Percentiles rank a stretch among this genome's conserved stretches.
These are phyloP conservation scores for Aspergillus pseudoviridinutans DNA, from an alignment of 2,329 filamentous ascomycete species.

Conservation along the genomic window DNA sequence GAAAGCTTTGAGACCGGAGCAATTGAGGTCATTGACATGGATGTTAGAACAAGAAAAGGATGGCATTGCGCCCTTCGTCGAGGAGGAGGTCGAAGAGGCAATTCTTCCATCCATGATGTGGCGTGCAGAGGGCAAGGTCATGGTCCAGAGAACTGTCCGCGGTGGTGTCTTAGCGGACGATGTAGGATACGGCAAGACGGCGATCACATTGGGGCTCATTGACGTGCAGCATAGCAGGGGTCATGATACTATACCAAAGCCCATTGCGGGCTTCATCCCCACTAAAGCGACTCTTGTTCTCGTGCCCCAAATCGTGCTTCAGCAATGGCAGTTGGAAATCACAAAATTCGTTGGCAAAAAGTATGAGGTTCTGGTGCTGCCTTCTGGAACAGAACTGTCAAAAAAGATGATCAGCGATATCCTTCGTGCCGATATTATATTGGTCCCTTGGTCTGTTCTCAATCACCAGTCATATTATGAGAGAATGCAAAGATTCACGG, in stretches of 20 bases:
- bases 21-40: conserved; percentile 56
- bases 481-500: conserved; percentile 49
- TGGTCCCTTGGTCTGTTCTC: conserved; percentile 52
- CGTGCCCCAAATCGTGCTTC: conserved; percentile 51
- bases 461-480: conserved; percentile 46
- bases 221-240: conserved; percentile 40
- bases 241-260: conserved; percentile 2
- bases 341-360: conserved; percentile 44
- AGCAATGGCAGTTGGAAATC: conserved; percentile 58
- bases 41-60: conserved; percentile 54
- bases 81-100: conserved; percentile 57
- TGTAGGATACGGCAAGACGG: conserved; percentile 65
- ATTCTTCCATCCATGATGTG: conserved; percentile 50
- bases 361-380: conserved; percentile 47
- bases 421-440: conserved; percentile 49
- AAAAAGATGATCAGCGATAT: conserved; percentile 44
- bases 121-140: conserved; percentile 52
- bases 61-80: conserved; percentile 38
- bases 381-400: conserved; percentile 36
- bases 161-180: conserved; percentile 63
- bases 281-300: conserved; percentile 58
- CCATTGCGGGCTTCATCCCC: conserved; percentile 31
- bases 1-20: conserved; percentile 47
- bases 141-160: conserved; percentile 36
- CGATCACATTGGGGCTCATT: conserved; percentile 56